Conservation (phyloP, 768 basidiomycete species). For the Boletus subparvulus region DNA sequence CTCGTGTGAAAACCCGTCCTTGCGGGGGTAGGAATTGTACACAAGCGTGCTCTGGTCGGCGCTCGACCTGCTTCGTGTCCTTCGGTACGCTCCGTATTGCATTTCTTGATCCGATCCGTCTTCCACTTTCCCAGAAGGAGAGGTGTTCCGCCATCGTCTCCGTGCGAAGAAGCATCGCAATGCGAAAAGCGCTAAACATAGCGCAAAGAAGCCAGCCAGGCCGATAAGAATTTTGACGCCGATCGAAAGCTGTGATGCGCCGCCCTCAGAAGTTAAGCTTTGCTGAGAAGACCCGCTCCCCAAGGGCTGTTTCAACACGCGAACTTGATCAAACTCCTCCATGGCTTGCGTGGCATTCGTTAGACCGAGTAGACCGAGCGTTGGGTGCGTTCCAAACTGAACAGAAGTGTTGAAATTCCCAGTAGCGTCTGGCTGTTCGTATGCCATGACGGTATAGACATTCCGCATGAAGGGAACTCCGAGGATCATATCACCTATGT, state of each 20-base stretch:
- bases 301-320: constrained; percentile 65
- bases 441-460: constrained; percentile 76
- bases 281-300: constrained; percentile 15
- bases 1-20: constrained; percentile 22
- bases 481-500: constrained; percentile 68
- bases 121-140: constrained; percentile 13
- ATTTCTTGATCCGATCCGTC: constrained; percentile 13
- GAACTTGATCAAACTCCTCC: constrained; percentile 66
- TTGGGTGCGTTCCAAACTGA: constrained; percentile 32
- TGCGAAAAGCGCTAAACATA: constrained; percentile 54
- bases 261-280: constrained; percentile 6
- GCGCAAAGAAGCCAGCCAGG: constrained; percentile 55
- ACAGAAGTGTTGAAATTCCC: constrained; percentile 44
- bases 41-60: constrained; percentile 34
- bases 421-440: constrained; percentile 44
- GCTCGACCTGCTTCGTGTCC: constrained; percentile 31
- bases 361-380: constrained; percentile 60
- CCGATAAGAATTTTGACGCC: constrained; percentile 65
- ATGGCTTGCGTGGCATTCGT: constrained; percentile 63
- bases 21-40: constrained; percentile 38
- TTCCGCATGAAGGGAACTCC: constrained; percentile 79
- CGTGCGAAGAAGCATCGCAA: constrained; percentile 51
- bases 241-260: constrained; percentile 46
- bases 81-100: constrained; percentile 34
- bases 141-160: constrained; percentile 31